Percentiles rank a stretch among this genome's conserved stretches.
phyloP scores from a whole-genome alignment of 2,329 filamentous ascomycete species.

The Verruconis gallopava region DNA sequence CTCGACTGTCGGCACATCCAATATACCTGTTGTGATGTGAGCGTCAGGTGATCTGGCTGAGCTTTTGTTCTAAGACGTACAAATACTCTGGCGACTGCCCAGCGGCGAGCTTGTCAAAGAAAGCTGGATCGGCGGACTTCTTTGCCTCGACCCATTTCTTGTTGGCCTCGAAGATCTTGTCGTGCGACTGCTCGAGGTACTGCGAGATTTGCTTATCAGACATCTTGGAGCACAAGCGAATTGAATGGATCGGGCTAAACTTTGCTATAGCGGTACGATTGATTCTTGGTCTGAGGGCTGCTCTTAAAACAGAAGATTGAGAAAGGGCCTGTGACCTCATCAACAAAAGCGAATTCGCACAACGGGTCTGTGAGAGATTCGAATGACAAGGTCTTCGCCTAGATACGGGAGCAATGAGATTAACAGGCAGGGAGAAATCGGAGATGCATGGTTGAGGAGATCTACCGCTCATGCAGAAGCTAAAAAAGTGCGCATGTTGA shows the following conservation, averaged over 20 bases:
- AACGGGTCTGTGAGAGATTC: no score
- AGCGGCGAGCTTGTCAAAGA: constrained; percentile 50
- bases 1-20: constrained; percentile 26
- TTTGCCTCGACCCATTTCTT: constrained; percentile 50
- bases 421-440: no score
- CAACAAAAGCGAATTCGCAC: no score
- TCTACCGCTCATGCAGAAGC: no score
- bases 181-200: constrained; percentile 52
- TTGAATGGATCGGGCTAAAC: no score
- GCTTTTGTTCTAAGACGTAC: constrained; percentile 16
- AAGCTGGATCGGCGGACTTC: constrained; percentile 45
- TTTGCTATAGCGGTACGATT: no score
- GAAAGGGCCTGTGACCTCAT: neutral
- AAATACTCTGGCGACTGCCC: constrained; percentile 60
- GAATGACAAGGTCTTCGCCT: no score
- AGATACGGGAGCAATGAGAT: no score
- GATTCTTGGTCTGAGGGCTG: no score
- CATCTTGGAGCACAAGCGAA: neutral
- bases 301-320: neutral
- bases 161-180: constrained; percentile 58
- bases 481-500: no score
- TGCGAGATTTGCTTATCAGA: constrained; percentile 23
- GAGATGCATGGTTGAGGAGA: no score
- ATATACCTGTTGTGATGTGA: constrained; percentile 7
- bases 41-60: neutral